Evolutionary conservation across 2,329 filamentous ascomycete genomes (phyloP), one percentile per base, ranked within the genome.

Genomic region (Xylariaceae sp.): DNA sequence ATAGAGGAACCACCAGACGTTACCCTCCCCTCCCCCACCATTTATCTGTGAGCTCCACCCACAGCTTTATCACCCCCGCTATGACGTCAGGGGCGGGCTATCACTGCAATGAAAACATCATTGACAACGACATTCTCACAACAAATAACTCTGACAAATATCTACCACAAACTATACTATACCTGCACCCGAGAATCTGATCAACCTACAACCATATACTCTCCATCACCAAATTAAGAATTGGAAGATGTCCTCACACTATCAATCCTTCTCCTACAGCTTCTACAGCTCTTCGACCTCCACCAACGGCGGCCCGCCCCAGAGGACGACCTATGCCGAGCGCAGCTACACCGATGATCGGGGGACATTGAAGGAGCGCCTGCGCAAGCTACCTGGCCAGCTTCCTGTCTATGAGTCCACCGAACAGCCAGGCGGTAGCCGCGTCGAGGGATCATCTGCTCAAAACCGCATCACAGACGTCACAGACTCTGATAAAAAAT

Each of bases 401-500:
- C 31, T 21, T 14, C 57, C 62, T 29, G 62, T 63, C 19, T 61
- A 61, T 51, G 60, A 65, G 50, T 31, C 37, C 14, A 31, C 46
- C 1, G 53, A 52, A 7, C 47, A 7, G 11, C 39, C 56, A 0
- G 39, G 43, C 44, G 34, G 12, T n/a, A 47, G 44, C 23, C 48
- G 31, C 16, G 24, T 58, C 5, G 37, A 41, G 26, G 52, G 51
- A 11, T 19, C n/a, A 2, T 44, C 48, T 1, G 24, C 29, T 1
- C 49, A 53, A 17, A 59, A 58, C 31, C 58, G 59, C 43, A 62
- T 64, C 26, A 47, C 50, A 1, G 61, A 64, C n/a, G 59, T 62
- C 14, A 53, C 49, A 2, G 54, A 60, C 16, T 33, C 45, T 3
- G 53, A 63, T 0, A 29, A 37, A 16, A 7, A 56, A 3, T 57